phyloP scores from a whole-genome alignment of 2,329 filamentous ascomycete species.

The Fusarium miscanthi region DNA sequence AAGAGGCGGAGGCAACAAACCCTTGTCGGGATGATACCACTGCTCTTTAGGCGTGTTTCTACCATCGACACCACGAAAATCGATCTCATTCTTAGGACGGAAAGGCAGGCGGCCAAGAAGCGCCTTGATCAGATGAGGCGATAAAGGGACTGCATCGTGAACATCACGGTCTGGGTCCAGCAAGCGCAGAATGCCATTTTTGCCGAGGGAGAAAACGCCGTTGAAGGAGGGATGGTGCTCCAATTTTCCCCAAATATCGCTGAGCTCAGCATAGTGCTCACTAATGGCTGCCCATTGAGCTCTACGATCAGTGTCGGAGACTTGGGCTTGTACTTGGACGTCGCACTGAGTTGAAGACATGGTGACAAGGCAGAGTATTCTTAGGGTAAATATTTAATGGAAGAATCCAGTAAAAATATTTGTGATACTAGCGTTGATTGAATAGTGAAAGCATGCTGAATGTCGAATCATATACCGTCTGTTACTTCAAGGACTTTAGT shows the following conservation, averaged over 20 bases:
- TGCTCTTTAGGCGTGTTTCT: neutral
- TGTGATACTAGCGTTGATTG: fast-evolving
- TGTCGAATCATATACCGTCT: neutral
- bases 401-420: no score
- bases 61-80: neutral
- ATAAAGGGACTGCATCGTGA: neutral
- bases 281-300: neutral
- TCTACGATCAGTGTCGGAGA: neutral
- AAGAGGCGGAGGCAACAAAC: neutral
- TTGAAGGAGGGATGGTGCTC: neutral
- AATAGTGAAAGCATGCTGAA: no score
- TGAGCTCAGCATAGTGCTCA: neutral
- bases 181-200: neutral
- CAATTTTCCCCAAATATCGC: neutral
- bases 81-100: neutral
- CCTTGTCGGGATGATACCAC: neutral
- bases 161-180: neutral
- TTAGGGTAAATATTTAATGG: no score
- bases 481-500: neutral
- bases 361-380: neutral
- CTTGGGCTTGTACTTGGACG: neutral
- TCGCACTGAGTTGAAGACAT: neutral
- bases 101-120: neutral
- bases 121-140: neutral
- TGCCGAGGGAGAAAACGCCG: neutral